Base-by-base conservation (phyloP, 805 yeast species). In the Naumovozyma baii region DNA sequence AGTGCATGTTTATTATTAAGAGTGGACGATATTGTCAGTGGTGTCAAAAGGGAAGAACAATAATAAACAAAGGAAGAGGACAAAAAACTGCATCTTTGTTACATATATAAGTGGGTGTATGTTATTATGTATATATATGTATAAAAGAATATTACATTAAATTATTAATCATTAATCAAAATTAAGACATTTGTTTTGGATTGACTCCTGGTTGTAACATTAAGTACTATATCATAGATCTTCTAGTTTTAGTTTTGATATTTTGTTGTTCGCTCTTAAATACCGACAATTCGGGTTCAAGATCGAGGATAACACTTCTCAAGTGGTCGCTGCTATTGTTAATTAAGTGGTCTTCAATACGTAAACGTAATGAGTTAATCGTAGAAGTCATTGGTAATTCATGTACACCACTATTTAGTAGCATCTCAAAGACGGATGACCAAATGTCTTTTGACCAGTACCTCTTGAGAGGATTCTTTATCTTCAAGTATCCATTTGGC, bases 21-120 rank as follows among this genome's bases (percentile, higher is more conserved):
- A 57, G 98, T 92, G 36, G 99, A 92, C 63, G 98, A 92, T 62
- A 92, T 92, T 49, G 98, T 92, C 33, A 81, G 94, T 62, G 98
- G 97, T 50, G 94, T 87, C 20, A 80, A 96, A 54, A 80, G 72
- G 43, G 63, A 60, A 39, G 66, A 62, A 44, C 45, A 51, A 44
- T 40, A 18, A 15, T 12, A 30, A 36, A 18, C 15, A 28, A 18
- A 28, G 10, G 15, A 22, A 10, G 10, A 22, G 26, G n/a, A 18
- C 8, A 31, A 31, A 19, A 17, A 37, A n/a, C 10, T 31, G 28
- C 16, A 14, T 30, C 19, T 18, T 36, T 17, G n/a, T 17, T 40
- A 34, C 15, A 33, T 22, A 22, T 22, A 22, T 22, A 10, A 22
- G n/a, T 22, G 26, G 10, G 26, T 22, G 26, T 22, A 22, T 22